phyloP scores from a whole-genome alignment of 2,329 filamentous ascomycete genomes.

The Aspergillus candidus region DNA sequence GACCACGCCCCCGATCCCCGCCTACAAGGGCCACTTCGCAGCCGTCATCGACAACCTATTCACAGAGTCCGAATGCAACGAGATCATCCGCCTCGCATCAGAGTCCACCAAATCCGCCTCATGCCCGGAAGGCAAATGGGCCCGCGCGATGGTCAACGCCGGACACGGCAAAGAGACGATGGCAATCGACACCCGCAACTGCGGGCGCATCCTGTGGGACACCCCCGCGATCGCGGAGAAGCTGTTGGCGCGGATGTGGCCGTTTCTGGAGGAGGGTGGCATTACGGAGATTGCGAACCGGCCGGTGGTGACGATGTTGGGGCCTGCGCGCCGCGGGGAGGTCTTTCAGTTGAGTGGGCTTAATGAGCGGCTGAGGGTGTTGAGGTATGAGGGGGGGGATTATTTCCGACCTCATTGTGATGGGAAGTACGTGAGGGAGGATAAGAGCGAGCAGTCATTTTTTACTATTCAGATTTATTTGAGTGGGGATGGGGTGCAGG shows the following conservation, averaged over 20 bases:
- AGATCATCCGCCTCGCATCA: slow-evolving; percentile 49
- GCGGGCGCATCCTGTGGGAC: slow-evolving; percentile 72
- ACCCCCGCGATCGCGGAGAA: slow-evolving; percentile 54
- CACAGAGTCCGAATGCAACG: slow-evolving; percentile 11
- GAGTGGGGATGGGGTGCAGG: slow-evolving; percentile 40
- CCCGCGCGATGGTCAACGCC: slow-evolving; percentile 60
- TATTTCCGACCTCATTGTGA: slow-evolving; percentile 71
- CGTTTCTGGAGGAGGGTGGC: slow-evolving; percentile 44
- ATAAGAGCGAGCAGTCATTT: slow-evolving; percentile 45
- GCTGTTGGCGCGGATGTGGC: slow-evolving; percentile 56
- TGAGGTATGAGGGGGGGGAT: slow-evolving; percentile 65
- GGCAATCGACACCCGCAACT: slow-evolving; percentile 56
- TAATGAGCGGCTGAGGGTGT: slow-evolving; percentile 68
- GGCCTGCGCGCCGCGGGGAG: slow-evolving; percentile 32
- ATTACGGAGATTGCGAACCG: slow-evolving; percentile 31
- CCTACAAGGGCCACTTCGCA: slow-evolving; percentile 9
- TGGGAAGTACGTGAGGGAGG: slow-evolving; percentile 54
- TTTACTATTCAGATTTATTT: slow-evolving; percentile 55
- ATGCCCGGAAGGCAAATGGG: slow-evolving; percentile 47
- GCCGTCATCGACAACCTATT: slow-evolving; percentile 9
- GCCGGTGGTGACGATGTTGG: slow-evolving; percentile 40
- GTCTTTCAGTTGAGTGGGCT: slow-evolving; percentile 38
- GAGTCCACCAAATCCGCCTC: slow-evolving; percentile 17
- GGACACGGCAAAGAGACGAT: slow-evolving; percentile 56
- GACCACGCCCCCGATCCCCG: slow-evolving; percentile 9